A percentile compares a stretch with the other conserved stretches of the same genome.
Conservation (phyloP, 345 rosid genomes). For the Cardamine chenopodiifolia region DNA sequence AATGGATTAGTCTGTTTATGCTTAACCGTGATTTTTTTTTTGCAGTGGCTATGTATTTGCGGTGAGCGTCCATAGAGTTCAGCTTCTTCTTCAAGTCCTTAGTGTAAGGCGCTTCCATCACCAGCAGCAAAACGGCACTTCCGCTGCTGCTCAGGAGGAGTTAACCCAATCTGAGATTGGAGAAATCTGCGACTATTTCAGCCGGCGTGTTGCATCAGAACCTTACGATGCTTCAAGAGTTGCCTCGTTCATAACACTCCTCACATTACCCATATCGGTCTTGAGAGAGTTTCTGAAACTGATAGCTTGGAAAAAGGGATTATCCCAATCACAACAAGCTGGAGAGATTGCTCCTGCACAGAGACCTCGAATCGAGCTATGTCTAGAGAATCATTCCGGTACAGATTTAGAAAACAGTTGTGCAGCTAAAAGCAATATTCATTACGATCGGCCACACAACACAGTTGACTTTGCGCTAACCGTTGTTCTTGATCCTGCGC, state of each 20-base stretch:
- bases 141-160: conserved; percentile 78
- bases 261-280: conserved; percentile 90
- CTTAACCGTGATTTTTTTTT: conserved; percentile 11
- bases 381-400: conserved; percentile 91
- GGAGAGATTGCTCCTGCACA: conserved; percentile 88
- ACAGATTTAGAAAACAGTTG: conserved; percentile 55
- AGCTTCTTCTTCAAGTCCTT: conserved; percentile 96
- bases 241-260: conserved; percentile 98
- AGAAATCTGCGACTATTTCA: conserved; percentile 97
- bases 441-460: conserved; percentile 75
- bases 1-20: conserved; percentile 4
- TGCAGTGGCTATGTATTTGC: conserved; percentile 96
- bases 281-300: conserved; percentile 89
- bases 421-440: conserved; percentile 83
- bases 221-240: conserved; percentile 98
- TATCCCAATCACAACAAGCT: conserved; percentile 74
- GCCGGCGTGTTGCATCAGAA: conserved; percentile 97
- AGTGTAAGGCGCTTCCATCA: conserved; percentile 88
- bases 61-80: conserved; percentile 96
- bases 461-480: conserved; percentile 88
- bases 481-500: conserved; percentile 92
- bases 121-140: conserved; percentile 61
- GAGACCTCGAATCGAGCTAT: conserved; percentile 86
- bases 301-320: conserved; percentile 97
- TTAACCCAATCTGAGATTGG: conserved; percentile 81